Conservation (phyloP, 2,329 filamentous ascomycete genomes). For the Pseudogymnoascus sp. region DNA sequence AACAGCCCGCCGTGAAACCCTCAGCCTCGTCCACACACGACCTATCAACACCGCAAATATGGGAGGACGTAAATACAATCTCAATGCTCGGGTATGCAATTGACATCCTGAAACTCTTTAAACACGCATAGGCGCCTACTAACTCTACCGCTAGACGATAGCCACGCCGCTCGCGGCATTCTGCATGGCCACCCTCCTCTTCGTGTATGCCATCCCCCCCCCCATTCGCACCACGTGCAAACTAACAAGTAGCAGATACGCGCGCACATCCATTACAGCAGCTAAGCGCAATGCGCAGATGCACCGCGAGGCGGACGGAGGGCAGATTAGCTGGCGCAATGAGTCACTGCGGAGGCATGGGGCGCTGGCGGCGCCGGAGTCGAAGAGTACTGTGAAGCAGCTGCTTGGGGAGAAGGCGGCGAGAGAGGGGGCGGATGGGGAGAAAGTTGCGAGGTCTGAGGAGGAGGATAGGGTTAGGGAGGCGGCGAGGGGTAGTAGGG, state of each 20-base stretch:
- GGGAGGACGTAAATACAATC: neutral
- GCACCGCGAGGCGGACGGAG: conserved; percentile 48
- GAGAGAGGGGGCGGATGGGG: conserved; percentile 11
- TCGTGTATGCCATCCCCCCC: conserved; percentile 32
- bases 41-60: neutral
- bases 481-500: neutral
- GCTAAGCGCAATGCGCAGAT: conserved; percentile 57
- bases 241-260: conserved; percentile 44
- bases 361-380: conserved; percentile 32
- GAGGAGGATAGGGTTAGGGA: conserved; percentile 19
- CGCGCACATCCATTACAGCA: conserved; percentile 54
- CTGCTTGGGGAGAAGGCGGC: conserved; percentile 16
- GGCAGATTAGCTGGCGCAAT: conserved; percentile 44
- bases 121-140: neutral
- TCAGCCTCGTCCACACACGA: neutral
- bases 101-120: neutral
- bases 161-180: conserved; percentile 44
- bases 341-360: conserved; percentile 46
- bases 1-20: neutral
- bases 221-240: too few relatives aligned
- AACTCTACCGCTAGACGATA: conserved; percentile 30
- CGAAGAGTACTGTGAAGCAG: conserved; percentile 27
- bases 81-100: neutral
- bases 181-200: conserved; percentile 43
- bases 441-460: conserved; percentile 12